phyloP scores from a whole-genome alignment of 768 basidiomycete genomes.

The Cyclocybe aegerita region DNA sequence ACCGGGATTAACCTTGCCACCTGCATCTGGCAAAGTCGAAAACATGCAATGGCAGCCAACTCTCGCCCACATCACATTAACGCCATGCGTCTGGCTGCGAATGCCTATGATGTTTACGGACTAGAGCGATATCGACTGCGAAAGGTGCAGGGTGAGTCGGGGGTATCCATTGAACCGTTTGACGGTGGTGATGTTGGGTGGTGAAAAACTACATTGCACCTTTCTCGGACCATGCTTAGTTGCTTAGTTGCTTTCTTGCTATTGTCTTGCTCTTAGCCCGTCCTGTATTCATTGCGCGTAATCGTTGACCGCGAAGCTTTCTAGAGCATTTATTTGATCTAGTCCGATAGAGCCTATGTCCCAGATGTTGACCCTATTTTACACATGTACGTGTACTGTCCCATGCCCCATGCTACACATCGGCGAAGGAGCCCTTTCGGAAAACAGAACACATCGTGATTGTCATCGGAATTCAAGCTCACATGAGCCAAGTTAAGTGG shows the following conservation, averaged over 20 bases:
- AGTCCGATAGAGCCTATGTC: neutral
- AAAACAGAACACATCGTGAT: too few species aligned
- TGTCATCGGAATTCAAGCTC: too few species aligned
- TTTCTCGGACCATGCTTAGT: conserved; percentile 1
- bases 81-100: conserved; percentile 79
- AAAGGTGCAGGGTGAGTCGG: conserved; percentile 61
- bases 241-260: conserved; percentile 9
- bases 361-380: neutral
- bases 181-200: conserved; percentile 67
- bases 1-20: conserved; percentile 91
- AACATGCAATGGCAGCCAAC: conserved; percentile 80
- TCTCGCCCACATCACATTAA: conserved; percentile 76
- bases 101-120: conserved; percentile 75
- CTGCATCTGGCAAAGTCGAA: conserved; percentile 92
- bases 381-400: conserved; percentile 1
- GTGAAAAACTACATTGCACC: conserved; percentile 33
- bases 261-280: conserved; percentile 4
- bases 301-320: neutral
- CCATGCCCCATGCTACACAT: too few species aligned
- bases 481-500: too few species aligned
- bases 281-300: neutral
- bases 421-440: too few species aligned
- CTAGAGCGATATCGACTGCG: conserved; percentile 74
- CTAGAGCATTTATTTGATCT: neutral
- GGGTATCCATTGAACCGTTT: conserved; percentile 61